These are phyloP conservation scores for Gossypium gossypioides DNA, from an alignment of 441 rosid genomes.

Conservation along the genomic window DNA sequence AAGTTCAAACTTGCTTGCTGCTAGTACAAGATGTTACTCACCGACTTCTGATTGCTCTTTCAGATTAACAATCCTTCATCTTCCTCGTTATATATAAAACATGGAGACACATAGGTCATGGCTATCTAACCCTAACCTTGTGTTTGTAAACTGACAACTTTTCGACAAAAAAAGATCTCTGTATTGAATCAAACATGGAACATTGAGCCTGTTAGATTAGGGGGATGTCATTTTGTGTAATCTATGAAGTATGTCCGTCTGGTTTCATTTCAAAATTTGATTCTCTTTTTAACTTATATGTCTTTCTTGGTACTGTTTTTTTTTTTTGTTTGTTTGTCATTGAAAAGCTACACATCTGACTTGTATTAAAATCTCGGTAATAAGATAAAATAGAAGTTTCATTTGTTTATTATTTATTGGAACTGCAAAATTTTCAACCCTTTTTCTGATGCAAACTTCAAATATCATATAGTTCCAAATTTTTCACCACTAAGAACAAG, in stretches of 20 bases:
- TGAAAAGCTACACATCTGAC: constrained; percentile 20
- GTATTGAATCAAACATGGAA: constrained; percentile 17
- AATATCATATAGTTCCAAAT: constrained; percentile 22
- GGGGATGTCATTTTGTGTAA: constrained; percentile 14
- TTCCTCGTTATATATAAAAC: background rate
- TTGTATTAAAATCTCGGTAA: constrained; percentile 18
- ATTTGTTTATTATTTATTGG: constrained; percentile 35
- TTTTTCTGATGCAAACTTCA: constrained; percentile 5
- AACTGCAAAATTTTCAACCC: constrained; percentile 23
- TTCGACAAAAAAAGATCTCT: constrained; percentile 7
- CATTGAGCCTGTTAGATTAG: constrained; percentile 11
- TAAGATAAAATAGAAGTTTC: constrained; percentile 55
- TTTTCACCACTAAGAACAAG: background rate
- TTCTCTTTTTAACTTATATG: constrained; percentile 9
- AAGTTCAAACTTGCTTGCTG: constrained; percentile 14
- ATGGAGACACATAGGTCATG: constrained; percentile 9
- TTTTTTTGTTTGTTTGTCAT: constrained; percentile 8
- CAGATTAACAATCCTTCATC: background rate
- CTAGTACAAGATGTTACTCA: constrained; percentile 1
- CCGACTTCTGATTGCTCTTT: background rate
- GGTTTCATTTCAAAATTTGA: constrained; percentile 32
- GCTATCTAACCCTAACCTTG: constrained; percentile 21
- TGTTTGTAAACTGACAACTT: constrained; percentile 13
- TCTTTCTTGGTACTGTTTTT: background rate
- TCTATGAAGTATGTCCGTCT: constrained; percentile 54